Evolutionary conservation across 2,329 filamentous ascomycete genomes (phyloP).

Genomic region (Tolypocladium pustulatum): DNA sequence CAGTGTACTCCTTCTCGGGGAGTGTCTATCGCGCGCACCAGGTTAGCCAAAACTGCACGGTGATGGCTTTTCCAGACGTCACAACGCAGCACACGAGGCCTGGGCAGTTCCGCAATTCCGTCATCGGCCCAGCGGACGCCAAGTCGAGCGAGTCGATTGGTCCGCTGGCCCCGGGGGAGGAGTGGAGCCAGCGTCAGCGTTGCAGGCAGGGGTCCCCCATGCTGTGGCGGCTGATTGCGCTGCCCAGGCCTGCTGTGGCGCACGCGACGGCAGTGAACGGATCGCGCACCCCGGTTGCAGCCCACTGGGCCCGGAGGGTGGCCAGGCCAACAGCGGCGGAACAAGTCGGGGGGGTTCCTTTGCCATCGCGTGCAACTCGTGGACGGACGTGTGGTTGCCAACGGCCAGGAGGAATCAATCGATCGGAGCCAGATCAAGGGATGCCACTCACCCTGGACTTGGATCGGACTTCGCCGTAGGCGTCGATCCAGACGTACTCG

Average conservation of each 20-base stretch:
- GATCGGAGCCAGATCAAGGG: background rate
- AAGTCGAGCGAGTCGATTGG: background rate
- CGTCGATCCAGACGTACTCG: slow-evolving; percentile 96
- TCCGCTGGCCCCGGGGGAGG: background rate
- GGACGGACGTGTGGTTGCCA: background rate
- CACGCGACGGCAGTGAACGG: background rate
- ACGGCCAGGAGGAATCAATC: background rate
- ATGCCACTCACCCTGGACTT: slow-evolving; percentile 79
- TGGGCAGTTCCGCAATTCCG: background rate
- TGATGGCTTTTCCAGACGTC: background rate
- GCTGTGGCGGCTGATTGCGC: background rate
- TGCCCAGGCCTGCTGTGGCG: background rate
- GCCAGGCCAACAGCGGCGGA: background rate
- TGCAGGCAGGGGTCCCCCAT: background rate
- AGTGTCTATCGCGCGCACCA: slow-evolving; percentile 31
- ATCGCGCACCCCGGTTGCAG: background rate
- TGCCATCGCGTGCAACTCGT: background rate
- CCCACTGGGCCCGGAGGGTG: too few relatives aligned
- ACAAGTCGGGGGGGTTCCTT: slow-evolving; percentile 7
- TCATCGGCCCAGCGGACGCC: background rate
- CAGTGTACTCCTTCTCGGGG: slow-evolving; percentile 35
- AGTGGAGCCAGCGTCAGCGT: background rate
- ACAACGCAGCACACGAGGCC: background rate
- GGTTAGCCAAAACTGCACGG: background rate
- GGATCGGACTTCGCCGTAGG: slow-evolving; percentile 72